A percentile compares a stretch with the other conserved stretches of the same genome.
phyloP scores from a whole-genome alignment of 2,329 filamentous ascomycete genomes.

The Trichoderma arundinaceum region DNA sequence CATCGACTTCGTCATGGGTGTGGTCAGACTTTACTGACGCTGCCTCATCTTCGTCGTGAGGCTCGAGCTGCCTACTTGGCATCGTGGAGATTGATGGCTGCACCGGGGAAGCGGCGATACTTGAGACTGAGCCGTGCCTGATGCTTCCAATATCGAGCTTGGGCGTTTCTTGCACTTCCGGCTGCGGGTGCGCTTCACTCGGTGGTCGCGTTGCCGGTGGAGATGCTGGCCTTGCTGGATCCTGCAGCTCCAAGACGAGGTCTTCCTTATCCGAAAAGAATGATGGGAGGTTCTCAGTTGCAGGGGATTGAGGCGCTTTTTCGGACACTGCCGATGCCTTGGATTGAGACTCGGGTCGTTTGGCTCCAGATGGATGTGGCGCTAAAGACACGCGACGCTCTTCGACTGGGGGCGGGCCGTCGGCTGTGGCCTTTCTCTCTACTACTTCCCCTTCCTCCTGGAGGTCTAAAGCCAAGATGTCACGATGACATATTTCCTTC shows the following conservation, averaged over 20 bases:
- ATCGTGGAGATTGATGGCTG: constrained; percentile 38
- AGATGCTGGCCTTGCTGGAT: constrained; percentile 41
- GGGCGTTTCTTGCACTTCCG: constrained; percentile 37
- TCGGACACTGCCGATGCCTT: constrained; percentile 37
- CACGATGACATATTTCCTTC: constrained; percentile 87
- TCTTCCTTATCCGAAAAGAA: constrained; percentile 36
- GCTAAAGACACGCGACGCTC: constrained; percentile 35
- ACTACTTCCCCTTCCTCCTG: constrained; percentile 67
- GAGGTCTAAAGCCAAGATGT: constrained; percentile 84
- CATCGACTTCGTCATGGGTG: constrained; percentile 60
- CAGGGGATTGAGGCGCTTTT: constrained; percentile 33
- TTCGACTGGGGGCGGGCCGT: constrained; percentile 23
- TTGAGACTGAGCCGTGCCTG: constrained; percentile 44
- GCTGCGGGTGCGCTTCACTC: constrained; percentile 34
- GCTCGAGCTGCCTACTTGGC: constrained; percentile 33
- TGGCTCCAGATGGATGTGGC: constrained; percentile 35
- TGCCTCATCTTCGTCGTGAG: constrained; percentile 34
- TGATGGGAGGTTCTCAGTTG: constrained; percentile 36
- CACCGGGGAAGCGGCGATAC: constrained; percentile 40
- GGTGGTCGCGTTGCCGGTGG: constrained; percentile 42
- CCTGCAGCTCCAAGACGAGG: constrained; percentile 35
- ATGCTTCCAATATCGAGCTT: constrained; percentile 37
- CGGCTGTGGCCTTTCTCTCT: constrained; percentile 38
- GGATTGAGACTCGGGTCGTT: constrained; percentile 35
- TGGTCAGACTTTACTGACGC: constrained; percentile 32